Percentiles rank a stretch among this genome's conserved stretches.
phyloP scores from a whole-genome alignment of 306 rosid genomes.

The Sicyos edulis region DNA sequence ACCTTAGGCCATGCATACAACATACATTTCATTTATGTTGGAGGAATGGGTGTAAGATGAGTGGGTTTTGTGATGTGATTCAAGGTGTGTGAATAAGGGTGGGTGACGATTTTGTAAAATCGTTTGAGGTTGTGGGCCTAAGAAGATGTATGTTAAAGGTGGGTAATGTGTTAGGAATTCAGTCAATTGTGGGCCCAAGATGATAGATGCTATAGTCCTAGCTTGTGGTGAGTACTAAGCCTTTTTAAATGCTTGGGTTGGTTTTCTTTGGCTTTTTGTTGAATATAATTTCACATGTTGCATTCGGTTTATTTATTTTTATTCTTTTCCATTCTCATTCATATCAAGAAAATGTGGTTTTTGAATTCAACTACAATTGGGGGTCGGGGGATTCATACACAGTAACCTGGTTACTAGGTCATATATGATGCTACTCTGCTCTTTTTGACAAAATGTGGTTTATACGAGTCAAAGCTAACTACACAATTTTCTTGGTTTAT shows the following conservation, averaged over 20 bases:
- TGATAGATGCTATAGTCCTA: not conserved
- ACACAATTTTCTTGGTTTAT: not conserved
- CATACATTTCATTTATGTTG: not conserved
- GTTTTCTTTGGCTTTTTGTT: constrained; percentile 1
- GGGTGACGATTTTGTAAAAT: not conserved
- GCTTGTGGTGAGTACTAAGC: constrained; percentile 1
- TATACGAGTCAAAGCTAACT: not conserved
- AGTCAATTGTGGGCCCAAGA: not conserved
- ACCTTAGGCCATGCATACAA: not conserved
- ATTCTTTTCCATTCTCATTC: constrained; percentile 1
- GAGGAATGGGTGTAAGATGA: not conserved
- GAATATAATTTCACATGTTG: not conserved
- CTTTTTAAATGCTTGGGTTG: not conserved
- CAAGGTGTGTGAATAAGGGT: not conserved
- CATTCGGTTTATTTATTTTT: not conserved
- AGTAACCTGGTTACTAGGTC: too few species aligned
- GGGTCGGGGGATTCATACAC: too few species aligned
- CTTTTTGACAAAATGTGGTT: not conserved
- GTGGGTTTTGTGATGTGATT: not conserved
- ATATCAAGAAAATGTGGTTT: not conserved
- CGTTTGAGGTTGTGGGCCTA: not conserved
- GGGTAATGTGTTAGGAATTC: not conserved
- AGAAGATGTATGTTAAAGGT: not conserved
- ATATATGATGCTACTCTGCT: too few species aligned
- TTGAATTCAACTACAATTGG: too few species aligned